Conservation (phyloP, 1,139 yeast genomes). For the Lodderomyces parapsilosis region DNA sequence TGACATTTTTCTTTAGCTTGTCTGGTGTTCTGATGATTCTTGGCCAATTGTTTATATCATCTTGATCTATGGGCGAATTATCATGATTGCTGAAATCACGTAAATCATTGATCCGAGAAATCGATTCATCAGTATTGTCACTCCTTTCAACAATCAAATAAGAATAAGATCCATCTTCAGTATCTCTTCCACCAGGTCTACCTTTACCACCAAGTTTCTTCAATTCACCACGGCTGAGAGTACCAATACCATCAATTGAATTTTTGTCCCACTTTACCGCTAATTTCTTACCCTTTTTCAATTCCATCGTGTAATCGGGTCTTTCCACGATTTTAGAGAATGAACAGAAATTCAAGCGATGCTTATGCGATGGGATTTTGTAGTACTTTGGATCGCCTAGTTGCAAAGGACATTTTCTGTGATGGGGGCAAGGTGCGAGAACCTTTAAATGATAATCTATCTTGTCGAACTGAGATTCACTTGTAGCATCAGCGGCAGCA, state of each 20-base stretch:
- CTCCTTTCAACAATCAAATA: constrained; percentile 74
- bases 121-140: constrained; percentile 29
- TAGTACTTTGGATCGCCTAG: constrained; percentile 70
- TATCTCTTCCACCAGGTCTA: constrained; percentile 68
- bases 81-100: constrained; percentile 28
- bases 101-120: constrained; percentile 33
- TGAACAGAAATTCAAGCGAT: constrained; percentile 69
- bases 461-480: constrained; percentile 15
- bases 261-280: constrained; percentile 71
- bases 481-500: too few relatives aligned
- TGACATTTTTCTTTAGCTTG: constrained; percentile 81
- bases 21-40: constrained; percentile 71
- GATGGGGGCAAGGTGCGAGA: constrained; percentile 92
- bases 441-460: constrained; percentile 58
- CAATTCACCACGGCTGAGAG: constrained; percentile 25
- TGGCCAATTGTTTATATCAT: constrained; percentile 57
- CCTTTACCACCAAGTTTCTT: constrained; percentile 60
- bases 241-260: constrained; percentile 55
- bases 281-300: constrained; percentile 76
- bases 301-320: constrained; percentile 74
- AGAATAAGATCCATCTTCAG: constrained; percentile 73
- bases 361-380: constrained; percentile 59
- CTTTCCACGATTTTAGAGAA: constrained; percentile 72
- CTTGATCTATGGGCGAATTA: constrained; percentile 19
- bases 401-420: constrained; percentile 83